Evolutionary conservation across 164 flowering plant genomes (phyloP).

Genomic region (Paratinospora sagittata): DNA sequence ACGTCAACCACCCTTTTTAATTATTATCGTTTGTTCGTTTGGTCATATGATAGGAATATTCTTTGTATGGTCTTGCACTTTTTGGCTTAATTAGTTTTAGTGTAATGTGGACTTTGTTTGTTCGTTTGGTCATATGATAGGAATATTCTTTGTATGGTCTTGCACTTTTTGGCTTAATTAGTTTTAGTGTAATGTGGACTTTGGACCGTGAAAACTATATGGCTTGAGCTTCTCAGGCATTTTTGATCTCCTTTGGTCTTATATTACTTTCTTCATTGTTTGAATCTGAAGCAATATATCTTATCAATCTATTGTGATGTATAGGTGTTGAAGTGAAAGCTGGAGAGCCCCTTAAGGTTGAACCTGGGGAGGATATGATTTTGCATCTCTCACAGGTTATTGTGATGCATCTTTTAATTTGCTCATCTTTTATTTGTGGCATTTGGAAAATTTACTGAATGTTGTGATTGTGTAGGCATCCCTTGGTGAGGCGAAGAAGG

Average conservation of each 20-base stretch:
- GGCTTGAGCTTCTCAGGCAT: too few species aligned
- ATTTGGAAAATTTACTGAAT: background rate
- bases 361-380: conserved; percentile 17
- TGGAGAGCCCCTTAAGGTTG: conserved; percentile 39
- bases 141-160: background rate
- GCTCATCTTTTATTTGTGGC: background rate
- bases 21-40: too few species aligned
- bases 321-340: conserved; percentile 69
- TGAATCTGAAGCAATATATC: background rate
- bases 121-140: too few species aligned
- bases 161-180: background rate
- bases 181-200: background rate
- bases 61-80: background rate
- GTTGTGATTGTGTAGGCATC: conserved; percentile 38
- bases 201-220: background rate
- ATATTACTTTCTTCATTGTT: background rate
- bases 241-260: background rate
- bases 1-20: too few species aligned
- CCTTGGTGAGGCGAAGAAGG: conserved; percentile 62
- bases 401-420: background rate
- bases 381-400: conserved; percentile 61
- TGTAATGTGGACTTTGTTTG: background rate
- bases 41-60: background rate
- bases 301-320: background rate
- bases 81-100: background rate